Evolutionary conservation across 345 rosid genomes (phyloP).

Genomic region (Rubroshorea leprosula): DNA sequence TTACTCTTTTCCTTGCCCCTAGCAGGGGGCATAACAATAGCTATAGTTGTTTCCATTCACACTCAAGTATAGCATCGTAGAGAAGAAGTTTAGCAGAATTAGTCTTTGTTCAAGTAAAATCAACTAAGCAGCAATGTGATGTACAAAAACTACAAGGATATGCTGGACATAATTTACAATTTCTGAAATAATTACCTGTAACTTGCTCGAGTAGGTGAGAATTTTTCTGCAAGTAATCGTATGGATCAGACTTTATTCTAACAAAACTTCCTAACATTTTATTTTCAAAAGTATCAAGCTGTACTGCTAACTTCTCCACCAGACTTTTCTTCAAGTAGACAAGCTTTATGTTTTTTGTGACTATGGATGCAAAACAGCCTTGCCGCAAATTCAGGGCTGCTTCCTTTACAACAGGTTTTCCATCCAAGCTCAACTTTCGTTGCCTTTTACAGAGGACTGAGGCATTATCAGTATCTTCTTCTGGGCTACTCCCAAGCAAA

Average conservation of each 20-base stretch:
- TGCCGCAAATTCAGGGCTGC: conserved; percentile 8
- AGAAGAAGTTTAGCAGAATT: no score
- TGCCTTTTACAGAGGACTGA: conserved; percentile 12
- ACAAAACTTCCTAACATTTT: conserved; percentile 55
- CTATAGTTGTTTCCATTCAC: no score
- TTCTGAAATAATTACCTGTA: conserved; percentile 31
- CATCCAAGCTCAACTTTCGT: conserved; percentile 3
- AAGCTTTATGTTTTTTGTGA: conserved; percentile 37
- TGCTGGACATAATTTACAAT: not conserved
- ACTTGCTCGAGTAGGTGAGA: conserved; percentile 44
- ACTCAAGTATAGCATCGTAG: no score
- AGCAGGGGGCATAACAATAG: no score
- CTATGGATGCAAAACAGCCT: conserved; percentile 39
- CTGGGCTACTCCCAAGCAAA: conserved; percentile 13
- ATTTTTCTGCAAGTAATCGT: conserved; percentile 34
- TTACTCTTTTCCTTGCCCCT: no score
- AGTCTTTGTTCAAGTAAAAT: no score
- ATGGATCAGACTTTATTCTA: conserved; percentile 39
- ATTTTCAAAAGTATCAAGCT: conserved; percentile 32
- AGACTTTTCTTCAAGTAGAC: conserved; percentile 45
- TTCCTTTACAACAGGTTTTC: conserved; percentile 22
- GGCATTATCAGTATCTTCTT: conserved; percentile 7
- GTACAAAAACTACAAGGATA: no score
- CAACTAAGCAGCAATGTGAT: no score
- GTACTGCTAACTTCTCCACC: conserved; percentile 38